A percentile compares a stretch with the other conserved stretches of the same genome.
phyloP scores from a whole-genome alignment of 2,329 filamentous ascomycete species.

The Dactylellina drechsleri region DNA sequence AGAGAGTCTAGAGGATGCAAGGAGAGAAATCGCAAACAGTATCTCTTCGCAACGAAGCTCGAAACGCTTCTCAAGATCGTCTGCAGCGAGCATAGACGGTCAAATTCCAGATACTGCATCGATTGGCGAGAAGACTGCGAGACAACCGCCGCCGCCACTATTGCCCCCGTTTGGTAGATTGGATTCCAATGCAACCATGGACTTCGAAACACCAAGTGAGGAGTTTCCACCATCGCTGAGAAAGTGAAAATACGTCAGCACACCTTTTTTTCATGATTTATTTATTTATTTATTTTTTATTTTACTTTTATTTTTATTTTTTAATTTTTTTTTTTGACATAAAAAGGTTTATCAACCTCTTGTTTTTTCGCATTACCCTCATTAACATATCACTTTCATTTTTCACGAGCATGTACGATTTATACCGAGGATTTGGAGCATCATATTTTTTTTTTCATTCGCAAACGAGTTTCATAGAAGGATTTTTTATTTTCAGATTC shows the following conservation, averaged over 20 bases:
- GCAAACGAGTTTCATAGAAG: slow-evolving; percentile 31
- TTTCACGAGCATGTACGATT: slow-evolving; percentile 42
- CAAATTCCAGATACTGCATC: slow-evolving; percentile 41
- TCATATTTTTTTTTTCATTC: slow-evolving; percentile 31
- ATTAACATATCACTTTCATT: slow-evolving; percentile 9
- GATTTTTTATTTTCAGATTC: slow-evolving; percentile 32
- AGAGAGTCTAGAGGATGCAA: slow-evolving; percentile 37
- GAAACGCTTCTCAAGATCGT: slow-evolving; percentile 40
- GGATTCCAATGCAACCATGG: slow-evolving; percentile 36
- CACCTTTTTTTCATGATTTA: slow-evolving; percentile 18
- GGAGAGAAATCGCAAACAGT: slow-evolving; percentile 51
- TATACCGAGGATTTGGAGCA: slow-evolving; percentile 36
- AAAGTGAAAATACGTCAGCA: slow-evolving; percentile 11
- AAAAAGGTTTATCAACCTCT: slow-evolving; percentile 18
- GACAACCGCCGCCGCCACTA: slow-evolving; percentile 20
- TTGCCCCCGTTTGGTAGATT: slow-evolving; percentile 40
- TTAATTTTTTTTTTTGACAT: slow-evolving; percentile 7
- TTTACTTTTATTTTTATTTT: too few species aligned
- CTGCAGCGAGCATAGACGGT: slow-evolving; percentile 24
- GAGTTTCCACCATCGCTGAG: slow-evolving; percentile 51
- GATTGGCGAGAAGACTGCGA: slow-evolving; percentile 17
- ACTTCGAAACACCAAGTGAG: slow-evolving; percentile 43
- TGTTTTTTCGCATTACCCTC: not conserved
- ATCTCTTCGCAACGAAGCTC: slow-evolving; percentile 40
- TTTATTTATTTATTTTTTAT: too few species aligned